Evolutionary conservation across 257 asterid species (phyloP), one percentile per base, ranked within the genome.

Genomic region (Solanum appendiculatum): DNA sequence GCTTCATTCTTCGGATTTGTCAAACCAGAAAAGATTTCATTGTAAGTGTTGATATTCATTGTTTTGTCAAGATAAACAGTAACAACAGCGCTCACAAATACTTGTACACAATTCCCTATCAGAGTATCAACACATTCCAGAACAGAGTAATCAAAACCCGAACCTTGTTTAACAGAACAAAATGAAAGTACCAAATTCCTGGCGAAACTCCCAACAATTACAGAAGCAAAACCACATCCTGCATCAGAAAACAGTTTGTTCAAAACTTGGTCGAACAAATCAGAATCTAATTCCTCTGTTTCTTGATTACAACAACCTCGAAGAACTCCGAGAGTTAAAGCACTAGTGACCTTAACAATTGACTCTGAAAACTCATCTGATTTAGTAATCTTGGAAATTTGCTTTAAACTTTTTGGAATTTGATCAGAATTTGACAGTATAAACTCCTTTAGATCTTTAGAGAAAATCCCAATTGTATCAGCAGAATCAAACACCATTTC

Each of bases 141-240:
- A 48, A 86, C 74, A 29, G 73, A 58, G 27, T 58, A 29, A 18
- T 73, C 6, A 21, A n/a, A 12, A 18, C 69, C 74, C 56, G 10
- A 51, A 78, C 16, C 18, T 14, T 78, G 11, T 8, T 86, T 87
- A 5, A 83, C 89, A 0, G 93, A 87, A 70, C 27, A 89, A 58
- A 92, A 87, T 5, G 90, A 89, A 94, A 90, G 84, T 33, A 91
- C 95, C 83, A 90, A 83, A 60, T 92, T 93, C 70, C 91, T 93
- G 0, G 95, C 90, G 25, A 94, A 91, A 85, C 92, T 94, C 58
- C 98, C 98, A 2, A 91, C 93, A 68, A 93, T 92, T 1, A 88
- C 93, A 9, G 98, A 94, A 33, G 94, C 93, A 85, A 95, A 93
- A 81, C 97, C 97, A 9, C 93, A 88, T 5, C 98, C 97, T 34